These are phyloP conservation scores for Pseudogymnoascus verrucosus DNA, from an alignment of 2,329 filamentous ascomycete genomes.

Conservation along the genomic window DNA sequence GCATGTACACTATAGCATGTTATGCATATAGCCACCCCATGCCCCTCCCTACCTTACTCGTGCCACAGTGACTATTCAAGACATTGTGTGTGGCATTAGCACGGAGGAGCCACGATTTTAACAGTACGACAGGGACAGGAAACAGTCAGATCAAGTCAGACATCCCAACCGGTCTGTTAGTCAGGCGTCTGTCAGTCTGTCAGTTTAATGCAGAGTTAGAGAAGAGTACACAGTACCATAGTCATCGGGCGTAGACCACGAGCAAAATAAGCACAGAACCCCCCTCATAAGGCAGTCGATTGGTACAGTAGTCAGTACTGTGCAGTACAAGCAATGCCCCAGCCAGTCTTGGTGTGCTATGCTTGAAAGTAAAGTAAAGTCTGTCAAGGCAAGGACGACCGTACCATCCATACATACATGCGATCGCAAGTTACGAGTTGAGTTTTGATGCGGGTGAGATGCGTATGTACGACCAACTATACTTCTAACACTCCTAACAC, in stretches of 20 bases:
- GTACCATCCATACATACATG: no score
- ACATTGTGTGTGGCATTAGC: background rate
- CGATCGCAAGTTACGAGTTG: no score
- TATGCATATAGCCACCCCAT: background rate
- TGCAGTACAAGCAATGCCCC: background rate
- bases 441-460: no score
- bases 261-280: background rate
- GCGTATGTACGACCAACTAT: no score
- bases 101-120: background rate
- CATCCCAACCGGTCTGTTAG: background rate
- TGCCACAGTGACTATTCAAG: background rate
- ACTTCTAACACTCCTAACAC: no score
- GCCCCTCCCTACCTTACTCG: background rate
- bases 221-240: background rate
- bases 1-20: background rate
- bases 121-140: background rate
- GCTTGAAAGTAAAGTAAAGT: no score
- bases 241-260: background rate
- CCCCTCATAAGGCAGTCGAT: no score
- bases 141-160: background rate
- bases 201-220: no score
- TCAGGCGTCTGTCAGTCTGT: background rate
- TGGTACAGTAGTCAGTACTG: background rate
- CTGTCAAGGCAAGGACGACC: no score
- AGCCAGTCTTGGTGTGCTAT: no score